Base-by-base conservation (phyloP, 1,284 basidiomycete species). In the Bondarzewia mesenterica region DNA sequence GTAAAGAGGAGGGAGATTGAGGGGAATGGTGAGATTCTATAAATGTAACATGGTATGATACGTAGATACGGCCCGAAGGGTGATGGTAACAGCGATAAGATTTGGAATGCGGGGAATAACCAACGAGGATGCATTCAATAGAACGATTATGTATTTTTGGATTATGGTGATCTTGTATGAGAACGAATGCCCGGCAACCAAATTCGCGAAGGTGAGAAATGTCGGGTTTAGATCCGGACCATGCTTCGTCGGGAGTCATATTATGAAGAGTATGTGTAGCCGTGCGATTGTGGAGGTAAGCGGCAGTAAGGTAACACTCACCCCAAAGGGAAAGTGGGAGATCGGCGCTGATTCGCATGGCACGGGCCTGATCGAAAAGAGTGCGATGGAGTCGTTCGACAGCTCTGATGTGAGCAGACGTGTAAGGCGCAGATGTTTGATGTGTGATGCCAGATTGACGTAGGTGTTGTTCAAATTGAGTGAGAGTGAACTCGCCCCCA, bases 81-180 rank as follows among this genome's bases (percentile, higher is more conserved):
- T 10, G 27, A 18, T 37, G 27, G 7, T 10, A 45, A 15, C 27
- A 37, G 15, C 61, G 39, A 45, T 68, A 69, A 0, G 64, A 52
- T 50, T 68, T 69, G 0, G 64, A 62, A 15, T 60, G 50, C 0
- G 47, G 35, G 2, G 53, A 56, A 44, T 70, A 69, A 0, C 65
- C 65, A 25, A 68, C 58, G 3, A 70, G 59, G 2, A 65, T 48
- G 26, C 64, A 65, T 51, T 67, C 61, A 12, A 61, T 35, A 3
- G 63, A 65, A 0, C 60, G 53, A 1, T 57, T 56, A 29, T 54
- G 58, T 22, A 66, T 51, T 46, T 68, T 68, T 0, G 66, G 45
- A 54, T 66, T 51, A 25, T 43, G 42, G 58, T 53, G 45, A 22
- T 52, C 52, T 10, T 50, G 44, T 23, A 55, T 52, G 7, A 55